These are phyloP conservation scores for Phialemonium atrogriseum DNA, from an alignment of 2,329 filamentous ascomycete genomes.

Conservation along the genomic window DNA sequence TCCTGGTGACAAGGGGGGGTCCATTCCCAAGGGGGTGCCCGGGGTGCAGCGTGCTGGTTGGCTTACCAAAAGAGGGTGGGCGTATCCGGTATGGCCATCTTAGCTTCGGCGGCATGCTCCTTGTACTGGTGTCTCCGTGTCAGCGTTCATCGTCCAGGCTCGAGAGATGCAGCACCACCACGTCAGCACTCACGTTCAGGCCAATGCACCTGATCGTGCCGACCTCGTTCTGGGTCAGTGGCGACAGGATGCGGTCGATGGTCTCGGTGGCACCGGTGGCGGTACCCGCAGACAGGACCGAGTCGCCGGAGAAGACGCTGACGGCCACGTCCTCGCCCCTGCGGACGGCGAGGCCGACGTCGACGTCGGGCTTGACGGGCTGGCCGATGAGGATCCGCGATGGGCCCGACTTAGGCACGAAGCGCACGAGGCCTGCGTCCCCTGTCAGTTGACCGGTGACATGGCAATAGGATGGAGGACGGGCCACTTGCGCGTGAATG, in stretches of 20 bases:
- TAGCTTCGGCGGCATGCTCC: constrained; percentile 42
- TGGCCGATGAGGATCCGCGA: constrained; percentile 46
- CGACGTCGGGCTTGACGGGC: constrained; percentile 40
- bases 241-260: constrained; percentile 41
- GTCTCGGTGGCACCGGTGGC: constrained; percentile 37
- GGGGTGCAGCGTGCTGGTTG: not conserved
- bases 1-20: not conserved
- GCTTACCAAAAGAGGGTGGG: constrained; percentile 45
- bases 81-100: constrained; percentile 40
- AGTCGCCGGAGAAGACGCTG: constrained; percentile 48
- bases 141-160: not conserved
- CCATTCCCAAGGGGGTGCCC: too few relatives aligned
- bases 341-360: constrained; percentile 49
- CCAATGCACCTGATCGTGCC: constrained; percentile 53
- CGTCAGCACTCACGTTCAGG: constrained; percentile 33
- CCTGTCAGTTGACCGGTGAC: too few relatives aligned
- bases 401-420: constrained; percentile 42
- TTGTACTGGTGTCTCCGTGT: constrained; percentile 23
- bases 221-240: constrained; percentile 37
- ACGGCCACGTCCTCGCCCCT: constrained; percentile 48
- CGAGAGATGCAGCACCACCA: not conserved
- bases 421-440: constrained; percentile 54
- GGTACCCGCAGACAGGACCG: constrained; percentile 45
- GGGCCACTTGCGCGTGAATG: too few relatives aligned
- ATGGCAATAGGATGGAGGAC: too few relatives aligned